phyloP scores from a whole-genome alignment of 192 early-diverging fungal genomes.

The Backusella tuberculispora region DNA sequence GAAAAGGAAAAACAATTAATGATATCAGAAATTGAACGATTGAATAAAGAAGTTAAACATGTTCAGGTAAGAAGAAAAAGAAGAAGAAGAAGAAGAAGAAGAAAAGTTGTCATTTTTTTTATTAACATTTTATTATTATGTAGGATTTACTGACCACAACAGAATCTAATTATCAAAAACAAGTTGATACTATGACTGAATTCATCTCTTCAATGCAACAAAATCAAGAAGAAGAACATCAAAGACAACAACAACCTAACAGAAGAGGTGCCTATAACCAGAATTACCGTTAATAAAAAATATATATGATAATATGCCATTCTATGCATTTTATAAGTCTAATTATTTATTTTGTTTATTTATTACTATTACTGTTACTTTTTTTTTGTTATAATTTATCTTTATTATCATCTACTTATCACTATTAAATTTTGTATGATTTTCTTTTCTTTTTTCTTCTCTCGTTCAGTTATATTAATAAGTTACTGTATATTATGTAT shows the following conservation, averaged over 20 bases:
- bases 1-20: conserved; percentile 27
- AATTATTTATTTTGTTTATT: conserved; percentile 2
- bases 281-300: conserved; percentile 5
- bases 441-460: too few species aligned
- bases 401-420: too few species aligned
- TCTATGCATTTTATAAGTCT: neutral
- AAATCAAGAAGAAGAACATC: neutral
- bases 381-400: too few species aligned
- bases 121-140: neutral
- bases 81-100: too few species aligned
- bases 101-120: neutral
- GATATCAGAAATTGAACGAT: conserved; percentile 22
- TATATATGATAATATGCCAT: neutral
- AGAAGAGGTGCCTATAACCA: conserved; percentile 14
- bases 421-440: too few species aligned
- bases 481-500: too few species aligned
- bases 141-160: conserved; percentile 43
- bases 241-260: neutral
- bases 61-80: conserved; percentile 11
- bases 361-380: neutral
- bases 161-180: conserved; percentile 44
- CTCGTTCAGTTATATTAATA: too few species aligned
- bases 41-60: conserved; percentile 31
- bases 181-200: conserved; percentile 51
- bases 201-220: conserved; percentile 30